phyloP scores from a whole-genome alignment of 805 yeast species.

The Ogataea haglerorum region DNA sequence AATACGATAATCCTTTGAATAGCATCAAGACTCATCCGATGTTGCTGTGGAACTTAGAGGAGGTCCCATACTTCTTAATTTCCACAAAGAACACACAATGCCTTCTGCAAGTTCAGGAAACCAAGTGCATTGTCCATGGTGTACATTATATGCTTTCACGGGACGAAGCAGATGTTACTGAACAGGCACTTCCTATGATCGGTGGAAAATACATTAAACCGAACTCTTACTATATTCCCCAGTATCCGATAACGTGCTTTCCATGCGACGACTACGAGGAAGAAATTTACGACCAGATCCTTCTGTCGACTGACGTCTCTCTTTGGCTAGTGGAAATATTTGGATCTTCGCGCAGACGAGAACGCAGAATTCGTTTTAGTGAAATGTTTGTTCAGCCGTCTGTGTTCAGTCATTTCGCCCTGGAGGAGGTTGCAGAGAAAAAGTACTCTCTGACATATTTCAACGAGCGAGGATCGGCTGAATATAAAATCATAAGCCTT shows the following conservation, averaged over 20 bases:
- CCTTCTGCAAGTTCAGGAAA: slow-evolving; percentile 27
- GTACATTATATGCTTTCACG: slow-evolving; percentile 25
- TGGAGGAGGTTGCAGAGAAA: slow-evolving; percentile 19
- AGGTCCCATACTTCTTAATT: slow-evolving; percentile 27
- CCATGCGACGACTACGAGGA: slow-evolving; percentile 18
- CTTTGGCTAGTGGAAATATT: slow-evolving; percentile 29
- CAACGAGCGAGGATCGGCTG: slow-evolving; percentile 27
- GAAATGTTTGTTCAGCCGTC: slow-evolving; percentile 25
- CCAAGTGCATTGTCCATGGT: slow-evolving; percentile 23
- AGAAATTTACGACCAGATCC: slow-evolving; percentile 27
- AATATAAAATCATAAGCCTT: slow-evolving; percentile 21
- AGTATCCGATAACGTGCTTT: slow-evolving; percentile 15
- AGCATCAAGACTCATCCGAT: slow-evolving; percentile 20
- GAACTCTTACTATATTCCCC: slow-evolving; percentile 28
- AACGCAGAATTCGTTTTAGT: slow-evolving; percentile 17
- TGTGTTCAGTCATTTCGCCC: slow-evolving; percentile 20
- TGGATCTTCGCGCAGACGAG: slow-evolving; percentile 13
- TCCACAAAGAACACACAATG: slow-evolving; percentile 25
- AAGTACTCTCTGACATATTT: slow-evolving; percentile 21
- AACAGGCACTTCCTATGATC: slow-evolving; percentile 12
- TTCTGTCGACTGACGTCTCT: slow-evolving; percentile 22
- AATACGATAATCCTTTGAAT: slow-evolving; percentile 11
- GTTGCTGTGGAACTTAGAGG: slow-evolving; percentile 26
- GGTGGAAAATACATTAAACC: slow-evolving; percentile 8
- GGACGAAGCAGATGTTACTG: slow-evolving; percentile 26